Evolutionary conservation across 495 filamentous ascomycete species (phyloP).

Genomic region (Xylaria cubensis): DNA sequence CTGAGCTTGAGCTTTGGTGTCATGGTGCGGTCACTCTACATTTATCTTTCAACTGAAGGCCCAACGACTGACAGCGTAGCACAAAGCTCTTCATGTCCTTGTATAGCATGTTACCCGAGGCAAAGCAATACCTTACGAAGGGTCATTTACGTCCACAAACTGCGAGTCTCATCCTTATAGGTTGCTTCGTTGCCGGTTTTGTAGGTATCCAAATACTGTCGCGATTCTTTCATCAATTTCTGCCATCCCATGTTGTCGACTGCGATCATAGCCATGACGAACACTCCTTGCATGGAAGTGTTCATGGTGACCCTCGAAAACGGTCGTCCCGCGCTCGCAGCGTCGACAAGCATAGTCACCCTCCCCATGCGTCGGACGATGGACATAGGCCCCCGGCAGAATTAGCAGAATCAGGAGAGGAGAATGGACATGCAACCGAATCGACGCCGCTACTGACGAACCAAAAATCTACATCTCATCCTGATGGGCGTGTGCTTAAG

Average conservation of each 20-base stretch:
- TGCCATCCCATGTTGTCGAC: conserved; percentile 93
- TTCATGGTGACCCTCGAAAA: conserved; percentile 38
- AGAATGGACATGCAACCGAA: conserved; percentile 42
- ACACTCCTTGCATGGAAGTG: conserved; percentile 45
- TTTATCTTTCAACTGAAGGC: conserved; percentile 24
- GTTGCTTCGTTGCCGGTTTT: conserved; percentile 80
- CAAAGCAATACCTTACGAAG: conserved; percentile 74
- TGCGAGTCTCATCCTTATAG: conserved; percentile 76
- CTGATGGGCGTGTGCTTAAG: conserved; percentile 21
- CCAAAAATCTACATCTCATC: conserved; percentile 25
- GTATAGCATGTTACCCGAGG: conserved; percentile 91
- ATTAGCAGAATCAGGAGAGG: conserved; percentile 3
- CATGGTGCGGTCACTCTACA: conserved; percentile 69
- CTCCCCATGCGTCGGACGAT: conserved; percentile 7
- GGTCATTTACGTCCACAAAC: conserved; percentile 67
- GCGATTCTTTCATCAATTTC: conserved; percentile 75
- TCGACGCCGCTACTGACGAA: conserved; percentile 45
- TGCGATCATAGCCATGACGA: conserved; percentile 84
- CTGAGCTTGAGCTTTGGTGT: conserved; percentile 94
- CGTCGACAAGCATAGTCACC: conserved; percentile 12
- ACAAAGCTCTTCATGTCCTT: conserved; percentile 87
- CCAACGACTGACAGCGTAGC: conserved; percentile 32
- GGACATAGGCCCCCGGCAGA: conserved; percentile 23
- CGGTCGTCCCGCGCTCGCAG: conserved; percentile 38
- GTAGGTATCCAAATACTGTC: conserved; percentile 84